Evolutionary conservation across 2,329 filamentous ascomycete genomes (phyloP).

Genomic region (Akanthomyces lecanii): DNA sequence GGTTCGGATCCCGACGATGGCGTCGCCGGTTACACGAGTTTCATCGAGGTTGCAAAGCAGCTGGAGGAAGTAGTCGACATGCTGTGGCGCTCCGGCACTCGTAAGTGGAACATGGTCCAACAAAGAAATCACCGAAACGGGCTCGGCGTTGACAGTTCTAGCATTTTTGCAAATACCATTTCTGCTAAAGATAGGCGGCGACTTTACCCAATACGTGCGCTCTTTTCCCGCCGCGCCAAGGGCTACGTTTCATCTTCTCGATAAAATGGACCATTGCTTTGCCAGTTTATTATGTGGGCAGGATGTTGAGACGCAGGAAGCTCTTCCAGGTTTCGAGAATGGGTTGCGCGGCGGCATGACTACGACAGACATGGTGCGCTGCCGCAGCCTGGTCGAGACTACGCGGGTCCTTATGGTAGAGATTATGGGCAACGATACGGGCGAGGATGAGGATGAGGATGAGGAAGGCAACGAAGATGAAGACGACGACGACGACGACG

Average conservation of each 20-base stretch:
- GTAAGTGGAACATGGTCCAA: slow-evolving; percentile 47
- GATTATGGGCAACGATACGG: slow-evolving; percentile 47
- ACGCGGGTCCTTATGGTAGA: slow-evolving; percentile 68
- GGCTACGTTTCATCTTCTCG: slow-evolving; percentile 66
- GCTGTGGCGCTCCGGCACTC: slow-evolving; percentile 82
- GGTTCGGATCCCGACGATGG: slow-evolving; percentile 42
- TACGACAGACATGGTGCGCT: slow-evolving; percentile 79
- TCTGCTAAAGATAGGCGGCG: slow-evolving; percentile 70
- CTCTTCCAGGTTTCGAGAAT: slow-evolving; percentile 66
- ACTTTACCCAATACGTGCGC: slow-evolving; percentile 67
- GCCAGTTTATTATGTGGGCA: slow-evolving; percentile 66
- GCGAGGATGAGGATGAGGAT: neutral
- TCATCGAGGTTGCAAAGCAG: slow-evolving; percentile 69
- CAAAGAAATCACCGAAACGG: neutral
- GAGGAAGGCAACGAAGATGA: neutral
- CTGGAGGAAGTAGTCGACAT: slow-evolving; percentile 72
- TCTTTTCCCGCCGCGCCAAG: slow-evolving; percentile 60
- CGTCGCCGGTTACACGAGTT: slow-evolving; percentile 52
- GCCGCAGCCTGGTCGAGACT: slow-evolving; percentile 74
- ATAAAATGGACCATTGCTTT: slow-evolving; percentile 81
- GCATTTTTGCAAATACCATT: slow-evolving; percentile 79
- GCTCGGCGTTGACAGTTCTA: slow-evolving; percentile 30
- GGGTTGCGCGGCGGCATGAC: slow-evolving; percentile 63
- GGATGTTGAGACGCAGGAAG: slow-evolving; percentile 60
- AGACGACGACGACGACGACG: slow-evolving; percentile 33